These are phyloP conservation scores for Histomonas meleagridis DNA, from an alignment of 208 protist species.

Conservation along the genomic window DNA sequence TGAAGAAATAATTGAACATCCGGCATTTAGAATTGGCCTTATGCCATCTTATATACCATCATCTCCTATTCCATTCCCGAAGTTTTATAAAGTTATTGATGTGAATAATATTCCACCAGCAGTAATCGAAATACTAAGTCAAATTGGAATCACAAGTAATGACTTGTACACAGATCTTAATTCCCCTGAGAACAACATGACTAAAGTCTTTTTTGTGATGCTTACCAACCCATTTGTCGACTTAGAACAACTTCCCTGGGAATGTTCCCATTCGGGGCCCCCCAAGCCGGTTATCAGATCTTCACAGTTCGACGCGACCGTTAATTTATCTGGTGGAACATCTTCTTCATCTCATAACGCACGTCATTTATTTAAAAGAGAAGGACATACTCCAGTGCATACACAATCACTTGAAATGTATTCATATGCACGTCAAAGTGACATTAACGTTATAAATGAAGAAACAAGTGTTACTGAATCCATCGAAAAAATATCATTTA, in stretches of 20 bases:
- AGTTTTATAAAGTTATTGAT: background rate
- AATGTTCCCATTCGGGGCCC: too few species aligned
- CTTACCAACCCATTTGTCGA: background rate
- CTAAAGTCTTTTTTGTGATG: slow-evolving; percentile 19
- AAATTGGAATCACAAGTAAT: background rate
- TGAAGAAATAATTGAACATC: background rate
- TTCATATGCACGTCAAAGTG: background rate
- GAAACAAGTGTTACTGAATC: background rate
- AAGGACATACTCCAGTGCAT: background rate
- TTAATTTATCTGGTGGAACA: background rate
- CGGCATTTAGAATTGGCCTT: background rate
- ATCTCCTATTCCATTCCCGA: background rate
- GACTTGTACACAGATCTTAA: background rate
- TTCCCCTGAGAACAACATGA: background rate
- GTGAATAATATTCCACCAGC: too few species aligned
- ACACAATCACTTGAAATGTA: background rate
- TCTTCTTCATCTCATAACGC: too few species aligned
- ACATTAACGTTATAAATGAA: background rate
- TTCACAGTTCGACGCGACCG: background rate
- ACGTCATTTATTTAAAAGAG: background rate
- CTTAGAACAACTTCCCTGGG: background rate
- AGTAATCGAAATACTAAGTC: background rate
- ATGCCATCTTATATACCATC: background rate
- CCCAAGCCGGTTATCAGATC: background rate
- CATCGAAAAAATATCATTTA: background rate